Percentiles rank a stretch among this genome's conserved stretches.
Evolutionary conservation across 129 eudicot species (phyloP).

Genomic region (Flaveria robusta): DNA sequence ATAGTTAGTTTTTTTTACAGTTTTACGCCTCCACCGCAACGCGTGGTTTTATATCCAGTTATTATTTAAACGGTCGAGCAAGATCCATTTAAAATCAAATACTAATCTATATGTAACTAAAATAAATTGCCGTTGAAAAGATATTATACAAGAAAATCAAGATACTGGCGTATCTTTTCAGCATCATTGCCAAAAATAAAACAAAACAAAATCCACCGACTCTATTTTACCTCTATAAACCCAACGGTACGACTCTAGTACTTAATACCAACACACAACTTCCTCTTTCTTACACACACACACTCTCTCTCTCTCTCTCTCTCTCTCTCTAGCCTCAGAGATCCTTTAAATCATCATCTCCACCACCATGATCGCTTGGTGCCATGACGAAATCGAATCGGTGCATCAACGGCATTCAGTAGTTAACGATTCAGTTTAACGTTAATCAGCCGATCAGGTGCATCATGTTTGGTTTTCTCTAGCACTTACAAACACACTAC

Average conservation of each 20-base stretch:
- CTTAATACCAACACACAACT: too few relatives aligned
- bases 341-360: neutral
- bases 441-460: neutral
- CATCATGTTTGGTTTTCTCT: constrained; percentile 7
- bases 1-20: too few relatives aligned
- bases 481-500: neutral
- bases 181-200: neutral
- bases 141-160: neutral
- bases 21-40: too few relatives aligned
- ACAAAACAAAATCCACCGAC: neutral
- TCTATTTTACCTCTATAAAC: neutral
- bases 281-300: neutral
- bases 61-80: too few relatives aligned
- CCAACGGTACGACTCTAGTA: neutral
- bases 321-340: neutral
- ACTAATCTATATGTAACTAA: too few relatives aligned
- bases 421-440: neutral
- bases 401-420: constrained; percentile 32
- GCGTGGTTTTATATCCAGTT: too few relatives aligned
- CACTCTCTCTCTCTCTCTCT: too few relatives aligned
- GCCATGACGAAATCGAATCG: constrained; percentile 62
- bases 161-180: neutral
- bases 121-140: too few relatives aligned
- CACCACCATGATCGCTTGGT: neutral
- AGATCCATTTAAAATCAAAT: too few relatives aligned